Evolutionary conservation across 495 filamentous ascomycete genomes (phyloP).

Genomic region (Xylaria scruposa): DNA sequence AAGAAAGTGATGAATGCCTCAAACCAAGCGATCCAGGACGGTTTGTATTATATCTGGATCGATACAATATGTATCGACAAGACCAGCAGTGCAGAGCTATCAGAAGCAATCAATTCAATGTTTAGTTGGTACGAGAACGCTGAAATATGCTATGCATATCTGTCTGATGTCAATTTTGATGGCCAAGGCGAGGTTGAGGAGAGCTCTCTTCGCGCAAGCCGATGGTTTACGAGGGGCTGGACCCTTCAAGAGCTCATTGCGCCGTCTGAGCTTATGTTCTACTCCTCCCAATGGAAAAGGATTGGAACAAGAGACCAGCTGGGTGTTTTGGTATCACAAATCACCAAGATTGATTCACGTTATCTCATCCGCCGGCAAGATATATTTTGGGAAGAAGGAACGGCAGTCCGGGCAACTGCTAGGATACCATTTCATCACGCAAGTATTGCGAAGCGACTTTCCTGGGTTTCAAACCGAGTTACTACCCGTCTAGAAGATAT

Average conservation of each 20-base stretch:
- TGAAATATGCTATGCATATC: not conserved
- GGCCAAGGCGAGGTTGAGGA: not conserved
- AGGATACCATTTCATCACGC: not conserved
- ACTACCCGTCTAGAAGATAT: constrained; percentile 30
- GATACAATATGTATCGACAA: not conserved
- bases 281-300: not conserved
- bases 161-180: not conserved
- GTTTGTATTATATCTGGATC: not conserved
- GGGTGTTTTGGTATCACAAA: not conserved
- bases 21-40: not conserved
- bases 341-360: not conserved
- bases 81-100: not conserved
- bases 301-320: not conserved
- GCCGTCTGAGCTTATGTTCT: not conserved
- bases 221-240: not conserved
- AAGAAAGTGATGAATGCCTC: not conserved
- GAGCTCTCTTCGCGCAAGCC: not conserved
- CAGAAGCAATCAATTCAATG: not conserved
- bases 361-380: not conserved
- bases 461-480: constrained; percentile 24
- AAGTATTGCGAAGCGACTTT: constrained; percentile 24
- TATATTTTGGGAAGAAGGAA: too few species aligned
- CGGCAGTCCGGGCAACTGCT: too few species aligned
- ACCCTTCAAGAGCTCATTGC: not conserved
- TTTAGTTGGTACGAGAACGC: not conserved